These are phyloP conservation scores for Rhytidiadelphus loreus DNA, from an alignment of 225 moss, liverwort and hornwort species.

Conservation along the genomic window DNA sequence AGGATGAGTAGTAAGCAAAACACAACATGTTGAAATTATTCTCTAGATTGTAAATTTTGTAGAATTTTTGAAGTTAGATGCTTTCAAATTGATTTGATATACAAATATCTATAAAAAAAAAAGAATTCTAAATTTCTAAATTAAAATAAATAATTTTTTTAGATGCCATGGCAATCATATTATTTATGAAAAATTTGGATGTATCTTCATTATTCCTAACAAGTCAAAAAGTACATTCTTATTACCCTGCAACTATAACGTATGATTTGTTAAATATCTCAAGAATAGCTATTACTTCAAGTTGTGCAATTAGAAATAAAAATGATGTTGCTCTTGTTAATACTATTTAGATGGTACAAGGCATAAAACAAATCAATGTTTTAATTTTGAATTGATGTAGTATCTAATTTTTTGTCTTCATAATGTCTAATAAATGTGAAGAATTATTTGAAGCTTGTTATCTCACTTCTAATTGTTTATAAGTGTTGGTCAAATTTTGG, in stretches of 20 bases:
- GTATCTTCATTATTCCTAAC: neutral
- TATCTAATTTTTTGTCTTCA: neutral
- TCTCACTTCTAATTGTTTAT: neutral
- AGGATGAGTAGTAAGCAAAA: neutral
- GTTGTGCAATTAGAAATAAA: neutral
- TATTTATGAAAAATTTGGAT: neutral
- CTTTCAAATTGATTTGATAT: neutral
- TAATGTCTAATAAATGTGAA: neutral
- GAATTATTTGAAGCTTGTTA: neutral
- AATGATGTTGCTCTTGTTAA: accelerated
- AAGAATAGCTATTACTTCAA: neutral
- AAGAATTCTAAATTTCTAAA: neutral
- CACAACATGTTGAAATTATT: neutral
- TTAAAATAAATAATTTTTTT: neutral
- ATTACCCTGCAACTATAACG: accelerated
- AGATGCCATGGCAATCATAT: neutral
- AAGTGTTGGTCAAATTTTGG: neutral
- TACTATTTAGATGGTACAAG: neutral
- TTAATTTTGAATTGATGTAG: no score
- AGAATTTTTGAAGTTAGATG: no score
- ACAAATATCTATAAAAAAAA: neutral
- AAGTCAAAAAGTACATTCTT: neutral
- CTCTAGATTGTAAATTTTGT: neutral
- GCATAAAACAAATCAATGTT: neutral
- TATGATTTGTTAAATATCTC: neutral